These are phyloP conservation scores for Sporisorium scitamineum DNA, from an alignment of 1,284 basidiomycete species.

Conservation along the genomic window DNA sequence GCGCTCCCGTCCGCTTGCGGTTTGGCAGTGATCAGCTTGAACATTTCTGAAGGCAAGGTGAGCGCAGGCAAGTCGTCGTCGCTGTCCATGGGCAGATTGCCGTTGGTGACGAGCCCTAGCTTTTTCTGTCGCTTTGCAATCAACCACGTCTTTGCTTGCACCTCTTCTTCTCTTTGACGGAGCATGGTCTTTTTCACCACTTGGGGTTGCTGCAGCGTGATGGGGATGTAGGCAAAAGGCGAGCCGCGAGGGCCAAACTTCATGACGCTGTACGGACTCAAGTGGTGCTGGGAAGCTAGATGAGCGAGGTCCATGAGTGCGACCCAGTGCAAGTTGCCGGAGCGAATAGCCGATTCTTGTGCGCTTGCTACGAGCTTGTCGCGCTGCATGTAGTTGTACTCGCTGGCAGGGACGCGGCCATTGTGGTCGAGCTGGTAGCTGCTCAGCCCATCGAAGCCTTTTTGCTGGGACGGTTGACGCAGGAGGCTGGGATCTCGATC, in stretches of 20 bases:
- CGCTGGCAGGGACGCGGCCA: conserved; percentile 46
- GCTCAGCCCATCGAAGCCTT: conserved; percentile 28
- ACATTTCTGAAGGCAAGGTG: conserved; percentile 30
- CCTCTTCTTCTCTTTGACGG: conserved; percentile 53
- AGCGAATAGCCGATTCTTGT: conserved; percentile 41
- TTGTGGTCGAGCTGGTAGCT: conserved; percentile 47
- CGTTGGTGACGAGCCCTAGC: neutral
- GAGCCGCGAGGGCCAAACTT: conserved; percentile 63
- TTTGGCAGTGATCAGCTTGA: conserved; percentile 6
- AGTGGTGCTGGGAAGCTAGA: conserved; percentile 66
- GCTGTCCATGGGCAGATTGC: conserved; percentile 3
- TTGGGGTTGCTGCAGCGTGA: conserved; percentile 62
- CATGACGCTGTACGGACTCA: conserved; percentile 61
- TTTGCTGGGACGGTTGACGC: conserved; percentile 26
- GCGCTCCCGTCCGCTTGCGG: neutral
- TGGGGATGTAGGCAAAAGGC: conserved; percentile 65
- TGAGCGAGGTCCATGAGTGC: conserved; percentile 60
- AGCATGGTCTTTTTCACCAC: conserved; percentile 46
- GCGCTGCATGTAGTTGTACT: conserved; percentile 47
- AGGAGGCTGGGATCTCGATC: conserved; percentile 45
- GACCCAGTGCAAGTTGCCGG: conserved; percentile 59
- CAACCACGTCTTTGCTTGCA: conserved; percentile 44
- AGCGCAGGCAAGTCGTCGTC: conserved; percentile 44
- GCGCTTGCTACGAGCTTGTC: conserved; percentile 54
- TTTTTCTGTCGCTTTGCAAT: conserved; percentile 24